Percentiles rank a stretch among this genome's conserved stretches.
Evolutionary conservation across 2,329 filamentous ascomycete species (phyloP).

Genomic region (Clonostachys sp.): DNA sequence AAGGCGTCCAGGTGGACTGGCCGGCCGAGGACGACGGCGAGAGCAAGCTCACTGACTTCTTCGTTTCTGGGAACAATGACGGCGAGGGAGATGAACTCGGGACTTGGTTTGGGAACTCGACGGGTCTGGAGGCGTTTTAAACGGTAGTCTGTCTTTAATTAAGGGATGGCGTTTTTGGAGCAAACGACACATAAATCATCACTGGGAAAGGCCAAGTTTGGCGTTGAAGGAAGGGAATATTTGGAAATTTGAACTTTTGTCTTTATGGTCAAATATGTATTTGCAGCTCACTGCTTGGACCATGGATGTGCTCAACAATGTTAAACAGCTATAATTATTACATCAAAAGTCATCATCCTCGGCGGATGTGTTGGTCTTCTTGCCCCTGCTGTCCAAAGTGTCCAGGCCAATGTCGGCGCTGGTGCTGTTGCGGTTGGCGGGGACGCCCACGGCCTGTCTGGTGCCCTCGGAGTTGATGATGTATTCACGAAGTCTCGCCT

Average conservation of each 20-base stretch:
- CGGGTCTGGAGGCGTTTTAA: conserved; percentile 66
- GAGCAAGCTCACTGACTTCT: conserved; percentile 74
- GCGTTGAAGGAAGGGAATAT: neutral
- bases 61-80: conserved; percentile 34
- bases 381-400: conserved; percentile 55
- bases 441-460: conserved; percentile 77
- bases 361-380: conserved; percentile 30
- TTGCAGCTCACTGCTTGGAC: too few species aligned
- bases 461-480: conserved; percentile 83
- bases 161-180: conserved; percentile 2
- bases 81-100: conserved; percentile 58
- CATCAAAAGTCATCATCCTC: conserved; percentile 57
- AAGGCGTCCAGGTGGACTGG: conserved; percentile 73
- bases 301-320: neutral
- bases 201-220: neutral
- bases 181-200: neutral
- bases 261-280: too few species aligned
- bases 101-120: conserved; percentile 77
- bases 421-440: conserved; percentile 33
- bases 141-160: neutral
- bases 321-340: neutral
- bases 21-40: conserved; percentile 69
- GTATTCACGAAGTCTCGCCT: conserved; percentile 86
- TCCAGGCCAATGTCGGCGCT: conserved; percentile 52
- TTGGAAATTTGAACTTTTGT: neutral